Evolutionary conservation across 164 flowering plant species (phyloP).

Genomic region (Malania oleifera): DNA sequence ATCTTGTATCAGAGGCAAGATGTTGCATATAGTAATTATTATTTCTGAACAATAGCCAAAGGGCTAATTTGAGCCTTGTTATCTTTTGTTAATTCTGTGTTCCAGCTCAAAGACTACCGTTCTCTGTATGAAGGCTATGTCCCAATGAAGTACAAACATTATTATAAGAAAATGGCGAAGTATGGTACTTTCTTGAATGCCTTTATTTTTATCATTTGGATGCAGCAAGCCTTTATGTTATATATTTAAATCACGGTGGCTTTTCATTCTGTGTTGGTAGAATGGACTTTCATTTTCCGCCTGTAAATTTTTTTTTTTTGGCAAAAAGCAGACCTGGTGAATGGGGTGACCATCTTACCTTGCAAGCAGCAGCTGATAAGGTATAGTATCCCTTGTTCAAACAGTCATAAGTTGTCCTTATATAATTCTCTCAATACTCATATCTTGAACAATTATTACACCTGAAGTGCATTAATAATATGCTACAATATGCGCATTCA

Average conservation of each 20-base stretch:
- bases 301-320: conserved; percentile 6
- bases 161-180: conserved; percentile 53
- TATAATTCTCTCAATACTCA: not conserved
- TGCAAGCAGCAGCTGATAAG: conserved; percentile 96
- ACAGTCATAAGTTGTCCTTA: not conserved
- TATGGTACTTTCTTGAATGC: conserved; percentile 20
- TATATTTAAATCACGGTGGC: too few relatives aligned
- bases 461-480: not conserved
- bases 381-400: conserved; percentile 20
- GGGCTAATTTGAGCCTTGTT: too few relatives aligned
- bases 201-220: not conserved
- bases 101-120: conserved; percentile 68
- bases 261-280: not conserved
- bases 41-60: too few relatives aligned
- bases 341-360: conserved; percentile 94
- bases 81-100: too few relatives aligned
- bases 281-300: not conserved
- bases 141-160: conserved; percentile 82
- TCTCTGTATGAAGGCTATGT: conserved; percentile 61
- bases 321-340: conserved; percentile 63
- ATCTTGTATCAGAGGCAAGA: too few relatives aligned
- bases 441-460: not conserved
- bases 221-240: not conserved
- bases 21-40: too few relatives aligned
- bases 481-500: not conserved